Evolutionary conservation across 768 basidiomycete genomes (phyloP), one percentile per base, ranked within the genome.

Genomic region (Calocera viscosa): DNA sequence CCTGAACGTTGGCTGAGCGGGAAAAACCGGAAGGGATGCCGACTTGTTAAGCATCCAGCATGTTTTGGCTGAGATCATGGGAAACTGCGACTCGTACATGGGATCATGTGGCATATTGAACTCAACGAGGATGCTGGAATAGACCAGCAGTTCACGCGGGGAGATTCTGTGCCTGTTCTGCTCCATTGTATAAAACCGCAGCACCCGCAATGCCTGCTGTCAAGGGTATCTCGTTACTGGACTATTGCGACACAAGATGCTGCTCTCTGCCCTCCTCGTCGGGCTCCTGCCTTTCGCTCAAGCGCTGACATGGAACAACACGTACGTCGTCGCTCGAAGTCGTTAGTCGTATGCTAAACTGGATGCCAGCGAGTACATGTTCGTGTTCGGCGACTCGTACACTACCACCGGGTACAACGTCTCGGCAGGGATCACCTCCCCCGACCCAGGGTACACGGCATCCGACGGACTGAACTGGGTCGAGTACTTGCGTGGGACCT

Each of bases 381-480:
- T 87, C 69, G 78, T 81, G 1, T 86, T 86, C 69, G 86, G 85
- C 11, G 85, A 86, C 70, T 86, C 84, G 0, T 86, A 86, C 73
- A 83, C 83, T 0, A 76, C 82, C 2, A 80, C 82, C 65, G 84
- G 85, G 10, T 86, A 80, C 72, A 85, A 86, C 69, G 78, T 86
- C 64, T 82, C 84, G 19, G 80, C 79, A 10, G 84, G 84, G 7
- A 74, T 85, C 16, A 70, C 82, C 68, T 83, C 84, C 0, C 77
- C 80, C 5, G 77, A 76, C 43, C 83, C 84, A 16, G 80, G 81
- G 47, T 80, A 86, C 83, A 82, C 81, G 10, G 83, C 83, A 7
- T 83, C 83, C 17, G 84, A 85, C 72, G 84, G 85, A 19, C 84
- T 80, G 0, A 86, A 84, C 72, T 87, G 85, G 85, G 83, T 84